These are phyloP conservation scores for Mycothermus thermophilus DNA, from an alignment of 495 filamentous ascomycete species.

Conservation along the genomic window DNA sequence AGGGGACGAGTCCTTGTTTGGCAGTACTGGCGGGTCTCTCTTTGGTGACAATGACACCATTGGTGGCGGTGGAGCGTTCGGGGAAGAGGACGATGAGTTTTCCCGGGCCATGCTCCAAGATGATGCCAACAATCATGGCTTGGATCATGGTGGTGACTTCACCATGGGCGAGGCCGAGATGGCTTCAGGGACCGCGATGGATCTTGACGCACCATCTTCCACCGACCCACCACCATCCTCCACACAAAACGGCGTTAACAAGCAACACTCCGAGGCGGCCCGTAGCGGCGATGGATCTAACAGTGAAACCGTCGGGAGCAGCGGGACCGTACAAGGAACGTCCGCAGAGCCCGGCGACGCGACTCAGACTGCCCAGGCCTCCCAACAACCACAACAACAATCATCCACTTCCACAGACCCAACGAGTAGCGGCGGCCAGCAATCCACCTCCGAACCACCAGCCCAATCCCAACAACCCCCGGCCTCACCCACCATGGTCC, in stretches of 20 bases:
- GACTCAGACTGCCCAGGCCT: constrained; percentile 4
- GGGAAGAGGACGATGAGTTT: constrained; percentile 80
- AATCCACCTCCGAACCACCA: constrained; percentile 2
- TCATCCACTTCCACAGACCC: constrained; percentile 5
- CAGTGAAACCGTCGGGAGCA: constrained; percentile 15
- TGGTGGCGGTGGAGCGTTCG: constrained; percentile 42
- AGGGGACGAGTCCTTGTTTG: constrained; percentile 59
- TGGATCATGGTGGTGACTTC: constrained; percentile 35
- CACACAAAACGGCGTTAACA: too few species aligned
- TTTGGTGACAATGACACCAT: constrained; percentile 48
- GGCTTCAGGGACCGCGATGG: neutral
- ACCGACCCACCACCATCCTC: neutral
- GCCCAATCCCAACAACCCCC: constrained; percentile 10
- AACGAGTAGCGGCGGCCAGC: neutral
- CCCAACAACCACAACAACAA: constrained; percentile 3
- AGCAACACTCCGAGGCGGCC: too few species aligned
- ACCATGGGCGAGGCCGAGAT: constrained; percentile 20
- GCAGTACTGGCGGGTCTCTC: constrained; percentile 40
- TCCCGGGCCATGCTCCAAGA: constrained; percentile 48
- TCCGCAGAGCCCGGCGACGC: constrained; percentile 15
- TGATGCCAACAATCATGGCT: constrained; percentile 23
- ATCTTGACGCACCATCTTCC: constrained; percentile 1
- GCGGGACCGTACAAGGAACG: constrained; percentile 16
- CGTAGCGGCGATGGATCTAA: constrained; percentile 5
- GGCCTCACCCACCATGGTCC: constrained; percentile 19